Conservation (phyloP, 2,329 filamentous ascomycete genomes). For the Stachybotrys echinatus region DNA sequence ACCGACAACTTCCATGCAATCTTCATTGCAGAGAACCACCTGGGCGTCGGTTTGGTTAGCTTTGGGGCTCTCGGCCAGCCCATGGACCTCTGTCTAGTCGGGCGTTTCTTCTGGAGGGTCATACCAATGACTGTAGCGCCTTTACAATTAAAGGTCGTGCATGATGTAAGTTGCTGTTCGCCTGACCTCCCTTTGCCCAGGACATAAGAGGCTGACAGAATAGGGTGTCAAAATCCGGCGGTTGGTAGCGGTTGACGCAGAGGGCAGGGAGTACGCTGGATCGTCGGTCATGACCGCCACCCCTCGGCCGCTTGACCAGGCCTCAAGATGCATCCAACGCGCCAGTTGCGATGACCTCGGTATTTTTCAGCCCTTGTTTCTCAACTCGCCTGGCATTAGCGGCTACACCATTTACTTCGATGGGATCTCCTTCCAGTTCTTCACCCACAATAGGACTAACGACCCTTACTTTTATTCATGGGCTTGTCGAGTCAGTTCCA, state of each 20-base stretch:
- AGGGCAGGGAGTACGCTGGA: neutral
- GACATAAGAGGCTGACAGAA: no score
- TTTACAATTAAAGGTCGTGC: no score
- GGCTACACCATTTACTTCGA: neutral
- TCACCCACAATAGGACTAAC: neutral
- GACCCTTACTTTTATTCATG: no score
- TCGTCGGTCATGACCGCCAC: neutral
- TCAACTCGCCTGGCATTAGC: neutral
- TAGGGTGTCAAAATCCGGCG: neutral
- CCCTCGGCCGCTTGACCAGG: neutral
- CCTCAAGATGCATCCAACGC: neutral
- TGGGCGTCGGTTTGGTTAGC: neutral
- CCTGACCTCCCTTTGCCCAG: no score
- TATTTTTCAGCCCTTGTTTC: neutral
- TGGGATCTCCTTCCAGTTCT: neutral
- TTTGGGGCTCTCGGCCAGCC: neutral
- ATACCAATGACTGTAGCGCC: no score
- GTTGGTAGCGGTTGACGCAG: neutral
- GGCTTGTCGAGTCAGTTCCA: no score
- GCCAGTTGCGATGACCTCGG: no score
- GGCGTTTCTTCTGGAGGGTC: neutral
- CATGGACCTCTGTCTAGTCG: no score
- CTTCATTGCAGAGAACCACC: neutral
- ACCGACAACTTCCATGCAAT: neutral
- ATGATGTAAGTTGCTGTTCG: no score